A percentile compares a stretch with the other conserved stretches of the same genome.
These are phyloP conservation scores for Microcyclospora pomicola DNA, from an alignment of 2,329 filamentous ascomycete genomes.

Conservation along the genomic window DNA sequence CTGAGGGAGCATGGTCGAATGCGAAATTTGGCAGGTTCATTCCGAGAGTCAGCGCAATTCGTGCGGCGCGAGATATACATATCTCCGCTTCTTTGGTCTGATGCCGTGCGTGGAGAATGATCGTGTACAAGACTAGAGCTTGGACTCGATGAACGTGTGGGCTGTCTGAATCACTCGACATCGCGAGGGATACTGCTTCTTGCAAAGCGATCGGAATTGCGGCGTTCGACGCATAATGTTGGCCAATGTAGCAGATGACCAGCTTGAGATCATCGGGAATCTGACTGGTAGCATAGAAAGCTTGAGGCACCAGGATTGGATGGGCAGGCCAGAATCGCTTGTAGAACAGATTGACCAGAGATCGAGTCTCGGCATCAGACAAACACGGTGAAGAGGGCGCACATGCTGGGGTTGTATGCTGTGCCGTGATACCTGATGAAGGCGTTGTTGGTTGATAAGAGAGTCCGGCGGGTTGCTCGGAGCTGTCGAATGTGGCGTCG, in stretches of 20 bases:
- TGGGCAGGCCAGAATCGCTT: constrained; percentile 42
- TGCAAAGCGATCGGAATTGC: constrained; percentile 34
- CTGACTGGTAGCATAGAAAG: constrained; percentile 25
- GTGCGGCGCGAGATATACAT: constrained; percentile 53
- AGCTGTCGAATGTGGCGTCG: background rate
- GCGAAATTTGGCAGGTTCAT: constrained; percentile 61
- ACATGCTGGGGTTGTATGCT: constrained; percentile 4
- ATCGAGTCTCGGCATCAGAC: constrained; percentile 24
- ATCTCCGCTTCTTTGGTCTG: constrained; percentile 50
- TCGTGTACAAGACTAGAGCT: constrained; percentile 60
- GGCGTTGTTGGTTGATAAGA: too few species aligned
- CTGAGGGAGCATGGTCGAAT: constrained; percentile 45
- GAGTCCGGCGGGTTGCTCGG: too few species aligned
- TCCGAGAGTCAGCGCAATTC: constrained; percentile 60
- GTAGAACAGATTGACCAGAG: constrained; percentile 42
- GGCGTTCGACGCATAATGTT: constrained; percentile 37
- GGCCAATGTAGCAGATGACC: constrained; percentile 44
- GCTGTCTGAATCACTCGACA: constrained; percentile 7
- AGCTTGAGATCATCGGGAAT: constrained; percentile 37
- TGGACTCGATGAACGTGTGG: constrained; percentile 52
- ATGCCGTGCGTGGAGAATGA: constrained; percentile 64
- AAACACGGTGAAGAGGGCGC: too few species aligned
- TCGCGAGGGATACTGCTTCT: background rate
- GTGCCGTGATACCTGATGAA: constrained; percentile 2
- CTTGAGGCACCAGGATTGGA: constrained; percentile 41